Conservation (phyloP, 75 land plant species). For the Pseudotsuga menziesii region DNA sequence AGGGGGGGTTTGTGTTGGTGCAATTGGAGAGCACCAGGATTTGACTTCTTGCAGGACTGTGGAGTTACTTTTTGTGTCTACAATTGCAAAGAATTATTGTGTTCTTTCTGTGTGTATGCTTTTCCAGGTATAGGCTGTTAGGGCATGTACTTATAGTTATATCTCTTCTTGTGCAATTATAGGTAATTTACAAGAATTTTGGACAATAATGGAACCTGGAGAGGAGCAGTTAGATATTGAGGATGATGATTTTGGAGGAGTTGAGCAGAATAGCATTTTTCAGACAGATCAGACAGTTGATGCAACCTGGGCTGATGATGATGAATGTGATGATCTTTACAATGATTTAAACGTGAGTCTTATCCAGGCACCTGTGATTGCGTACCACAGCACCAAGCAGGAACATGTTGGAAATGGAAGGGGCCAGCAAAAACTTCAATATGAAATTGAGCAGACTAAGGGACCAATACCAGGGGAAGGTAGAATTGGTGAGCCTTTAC, state of each 20-base stretch:
- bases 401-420: no score
- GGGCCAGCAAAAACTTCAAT: not conserved
- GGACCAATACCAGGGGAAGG: not conserved
- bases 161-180: no score
- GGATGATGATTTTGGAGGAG: conserved; percentile 47
- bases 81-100: no score
- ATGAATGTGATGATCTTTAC: conserved; percentile 87
- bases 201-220: conserved; percentile 32
- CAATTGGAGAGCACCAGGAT: no score
- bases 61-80: no score
- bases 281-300: conserved; percentile 46
- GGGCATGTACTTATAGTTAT: no score
- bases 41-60: no score
- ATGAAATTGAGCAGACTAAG: not conserved
- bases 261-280: conserved; percentile 28
- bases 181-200: no score
- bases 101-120: no score
- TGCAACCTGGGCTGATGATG: conserved; percentile 61
- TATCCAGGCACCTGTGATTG: conserved; percentile 17
- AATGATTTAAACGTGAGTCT: conserved; percentile 78
- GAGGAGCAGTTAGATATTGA: conserved; percentile 75
- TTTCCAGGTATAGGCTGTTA: no score
- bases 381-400: no score
- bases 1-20: no score
- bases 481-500: not conserved